Evolutionary conservation across 2,329 filamentous ascomycete species (phyloP).

Genomic region (Byssochlamys sp.): DNA sequence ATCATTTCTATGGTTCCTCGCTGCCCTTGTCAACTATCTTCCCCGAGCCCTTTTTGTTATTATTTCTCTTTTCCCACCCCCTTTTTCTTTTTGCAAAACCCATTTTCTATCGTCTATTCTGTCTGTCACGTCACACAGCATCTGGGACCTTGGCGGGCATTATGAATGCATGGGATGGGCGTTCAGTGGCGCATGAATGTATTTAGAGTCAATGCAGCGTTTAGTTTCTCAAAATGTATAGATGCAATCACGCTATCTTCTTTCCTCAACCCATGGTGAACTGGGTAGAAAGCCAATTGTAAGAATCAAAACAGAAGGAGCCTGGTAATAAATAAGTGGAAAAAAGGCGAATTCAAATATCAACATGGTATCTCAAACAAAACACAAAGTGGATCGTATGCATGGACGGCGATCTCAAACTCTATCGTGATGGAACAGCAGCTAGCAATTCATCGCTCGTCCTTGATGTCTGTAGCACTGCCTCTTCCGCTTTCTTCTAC

Average conservation of each 20-base stretch:
- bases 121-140: constrained; percentile 20
- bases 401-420: neutral
- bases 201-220: constrained; percentile 2
- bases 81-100: constrained; percentile 1
- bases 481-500: constrained; percentile 9
- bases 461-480: neutral
- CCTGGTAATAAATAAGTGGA: neutral
- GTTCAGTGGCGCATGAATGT: constrained; percentile 24
- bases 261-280: neutral
- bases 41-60: constrained; percentile 5
- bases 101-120: constrained; percentile 15
- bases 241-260: neutral
- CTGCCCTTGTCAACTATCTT: constrained; percentile 3
- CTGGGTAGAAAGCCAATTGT: neutral
- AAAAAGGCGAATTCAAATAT: neutral
- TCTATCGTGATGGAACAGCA: neutral
- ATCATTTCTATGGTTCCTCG: constrained; percentile 1
- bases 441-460: neutral
- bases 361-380: neutral
- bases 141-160: constrained; percentile 7
- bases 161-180: constrained; percentile 31
- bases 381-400: neutral
- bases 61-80: constrained; percentile 6
- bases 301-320: neutral
- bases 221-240: constrained; percentile 3